Conservation (phyloP, 495 filamentous ascomycete genomes). For the Aspergillus sclerotiicarbonarius region DNA sequence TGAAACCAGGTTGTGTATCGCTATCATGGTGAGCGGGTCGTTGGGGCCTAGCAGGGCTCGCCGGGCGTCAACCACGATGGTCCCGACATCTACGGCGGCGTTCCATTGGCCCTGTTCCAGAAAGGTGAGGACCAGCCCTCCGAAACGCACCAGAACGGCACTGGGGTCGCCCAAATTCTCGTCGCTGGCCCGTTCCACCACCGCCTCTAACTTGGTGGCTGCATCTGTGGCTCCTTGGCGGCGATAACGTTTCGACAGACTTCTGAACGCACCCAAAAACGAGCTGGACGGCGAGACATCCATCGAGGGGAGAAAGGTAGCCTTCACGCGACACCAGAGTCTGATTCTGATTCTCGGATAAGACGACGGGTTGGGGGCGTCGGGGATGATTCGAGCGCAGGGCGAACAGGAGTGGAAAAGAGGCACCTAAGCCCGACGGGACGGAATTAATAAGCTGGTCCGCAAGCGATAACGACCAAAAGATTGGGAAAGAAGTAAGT, state of each 20-base stretch:
- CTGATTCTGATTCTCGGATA: too few species aligned
- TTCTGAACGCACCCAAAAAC: background rate
- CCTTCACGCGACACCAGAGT: background rate
- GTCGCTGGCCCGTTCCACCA: background rate
- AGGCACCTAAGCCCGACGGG: background rate
- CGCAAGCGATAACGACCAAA: background rate
- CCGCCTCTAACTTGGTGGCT: background rate
- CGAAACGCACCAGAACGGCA: background rate
- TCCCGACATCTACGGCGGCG: slow-evolving; percentile 5
- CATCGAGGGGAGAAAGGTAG: background rate
- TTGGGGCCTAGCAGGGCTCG: slow-evolving; percentile 15
- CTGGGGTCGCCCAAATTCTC: background rate
- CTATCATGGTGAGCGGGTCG: slow-evolving; percentile 16
- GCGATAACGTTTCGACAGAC: background rate
- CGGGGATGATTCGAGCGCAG: background rate
- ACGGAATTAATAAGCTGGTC: background rate
- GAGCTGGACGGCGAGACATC: background rate
- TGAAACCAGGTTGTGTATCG: slow-evolving; percentile 17
- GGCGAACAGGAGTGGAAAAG: background rate
- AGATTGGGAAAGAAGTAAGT: background rate
- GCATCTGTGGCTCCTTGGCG: background rate
- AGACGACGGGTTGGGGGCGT: background rate
- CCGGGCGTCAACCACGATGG: slow-evolving; percentile 3
- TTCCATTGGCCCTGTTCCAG: slow-evolving; percentile 7
- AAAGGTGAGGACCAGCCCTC: slow-evolving; percentile 8